Conservation (phyloP, 2,329 filamentous ascomycete genomes). For the Domatiomyces catenatus region DNA sequence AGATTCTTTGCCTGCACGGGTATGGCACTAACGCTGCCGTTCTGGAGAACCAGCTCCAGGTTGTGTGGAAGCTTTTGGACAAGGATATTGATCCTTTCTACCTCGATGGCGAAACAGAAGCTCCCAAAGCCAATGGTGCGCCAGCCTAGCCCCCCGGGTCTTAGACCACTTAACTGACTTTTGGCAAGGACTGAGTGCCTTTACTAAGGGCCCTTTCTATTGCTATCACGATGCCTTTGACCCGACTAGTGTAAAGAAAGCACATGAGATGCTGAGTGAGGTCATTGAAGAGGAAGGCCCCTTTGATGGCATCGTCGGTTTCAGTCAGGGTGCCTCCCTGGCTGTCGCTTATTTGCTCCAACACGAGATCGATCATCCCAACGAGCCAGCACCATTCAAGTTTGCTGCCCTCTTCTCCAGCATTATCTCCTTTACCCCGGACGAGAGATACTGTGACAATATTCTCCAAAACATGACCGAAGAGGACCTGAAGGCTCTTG, state of each 20-base stretch:
- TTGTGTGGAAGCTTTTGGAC: background rate
- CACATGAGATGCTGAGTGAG: slow-evolving; percentile 19
- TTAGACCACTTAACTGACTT: slow-evolving; percentile 5
- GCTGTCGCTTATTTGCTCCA: slow-evolving; percentile 20
- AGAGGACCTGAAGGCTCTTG: background rate
- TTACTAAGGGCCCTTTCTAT: slow-evolving; percentile 22
- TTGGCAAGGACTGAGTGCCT: slow-evolving; percentile 20
- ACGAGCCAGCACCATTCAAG: slow-evolving; percentile 17
- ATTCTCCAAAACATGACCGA: slow-evolving; percentile 1
- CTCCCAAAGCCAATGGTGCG: background rate
- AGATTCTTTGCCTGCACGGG: slow-evolving; percentile 23
- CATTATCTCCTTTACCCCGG: slow-evolving; percentile 10
- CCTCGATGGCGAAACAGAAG: slow-evolving; percentile 9
- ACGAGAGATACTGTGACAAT: background rate
- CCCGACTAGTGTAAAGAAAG: slow-evolving; percentile 16
- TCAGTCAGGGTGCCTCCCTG: slow-evolving; percentile 23
- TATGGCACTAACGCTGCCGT: slow-evolving; percentile 22
- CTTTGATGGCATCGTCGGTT: slow-evolving; percentile 23
- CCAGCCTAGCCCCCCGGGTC: background rate
- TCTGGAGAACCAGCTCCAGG: slow-evolving; percentile 6
- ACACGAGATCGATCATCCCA: slow-evolving; percentile 17
- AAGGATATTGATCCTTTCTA: slow-evolving; percentile 18
- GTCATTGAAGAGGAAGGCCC: slow-evolving; percentile 19
- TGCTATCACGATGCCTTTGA: slow-evolving; percentile 18
- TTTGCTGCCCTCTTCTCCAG: slow-evolving; percentile 24